Conservation (phyloP, 257 asterid species). For the Nicotiana tabacum region DNA sequence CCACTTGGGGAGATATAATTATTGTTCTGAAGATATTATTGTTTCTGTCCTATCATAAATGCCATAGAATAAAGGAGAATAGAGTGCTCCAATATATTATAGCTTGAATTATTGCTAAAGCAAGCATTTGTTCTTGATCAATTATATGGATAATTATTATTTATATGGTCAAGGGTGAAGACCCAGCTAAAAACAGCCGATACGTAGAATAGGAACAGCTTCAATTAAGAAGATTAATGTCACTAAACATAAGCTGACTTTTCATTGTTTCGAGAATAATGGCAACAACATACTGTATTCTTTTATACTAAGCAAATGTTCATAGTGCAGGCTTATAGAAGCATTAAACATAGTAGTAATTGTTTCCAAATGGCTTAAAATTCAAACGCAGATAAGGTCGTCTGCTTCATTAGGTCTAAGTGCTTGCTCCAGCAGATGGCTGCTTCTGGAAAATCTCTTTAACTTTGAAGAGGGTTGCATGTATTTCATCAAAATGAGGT, state of each 20-base stretch:
- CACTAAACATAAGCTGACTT: neutral
- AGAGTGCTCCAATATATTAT: no score
- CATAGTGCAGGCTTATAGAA: neutral
- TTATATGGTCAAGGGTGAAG: no score
- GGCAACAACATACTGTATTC: neutral
- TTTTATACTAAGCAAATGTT: neutral
- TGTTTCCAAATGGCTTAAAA: neutral
- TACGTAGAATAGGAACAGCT: neutral
- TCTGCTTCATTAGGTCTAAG: neutral
- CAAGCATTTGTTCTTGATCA: no score
- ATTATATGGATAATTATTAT: no score
- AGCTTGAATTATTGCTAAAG: no score
- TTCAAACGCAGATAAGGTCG: conserved; percentile 8
- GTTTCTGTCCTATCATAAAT: no score
- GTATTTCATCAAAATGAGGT: conserved; percentile 76
- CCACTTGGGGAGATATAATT: no score
- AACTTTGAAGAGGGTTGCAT: conserved; percentile 28
- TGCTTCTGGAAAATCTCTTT: conserved; percentile 35
- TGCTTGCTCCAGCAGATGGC: conserved; percentile 20
- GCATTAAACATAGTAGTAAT: neutral
- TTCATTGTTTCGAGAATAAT: neutral
- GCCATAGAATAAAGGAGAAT: no score
- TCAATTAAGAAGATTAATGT: neutral
- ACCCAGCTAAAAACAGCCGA: neutral
- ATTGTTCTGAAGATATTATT: no score